phyloP scores from a whole-genome alignment of 805 yeast genomes.

The Metschnikowia vanudenii region DNA sequence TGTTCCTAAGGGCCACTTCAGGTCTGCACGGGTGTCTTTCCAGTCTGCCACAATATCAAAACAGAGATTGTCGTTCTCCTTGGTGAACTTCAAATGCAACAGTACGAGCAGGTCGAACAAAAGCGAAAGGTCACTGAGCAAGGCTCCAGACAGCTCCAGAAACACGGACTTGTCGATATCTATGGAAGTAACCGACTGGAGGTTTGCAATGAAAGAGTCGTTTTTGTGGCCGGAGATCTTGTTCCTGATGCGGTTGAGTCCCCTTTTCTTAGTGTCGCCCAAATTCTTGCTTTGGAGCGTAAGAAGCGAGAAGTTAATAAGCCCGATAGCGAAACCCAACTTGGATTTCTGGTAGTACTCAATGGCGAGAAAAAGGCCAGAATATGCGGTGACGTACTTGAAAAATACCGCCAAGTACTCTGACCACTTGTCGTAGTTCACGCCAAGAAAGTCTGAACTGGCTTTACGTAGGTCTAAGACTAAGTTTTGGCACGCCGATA shows the following conservation, averaged over 20 bases:
- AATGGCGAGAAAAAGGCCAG: conserved; percentile 44
- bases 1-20: conserved; percentile 45
- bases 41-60: conserved; percentile 38
- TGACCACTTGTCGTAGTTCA: conserved; percentile 24
- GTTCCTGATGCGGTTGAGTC: conserved; percentile 23
- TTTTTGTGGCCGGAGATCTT: conserved; percentile 32
- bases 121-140: conserved; percentile 35
- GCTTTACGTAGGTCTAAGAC: conserved; percentile 13
- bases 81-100: conserved; percentile 40
- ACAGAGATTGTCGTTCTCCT: conserved; percentile 41
- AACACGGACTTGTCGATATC: conserved; percentile 37
- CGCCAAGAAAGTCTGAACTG: conserved; percentile 4
- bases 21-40: conserved; percentile 35
- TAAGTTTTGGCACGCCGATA: conserved; percentile 25
- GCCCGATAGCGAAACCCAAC: conserved; percentile 48
- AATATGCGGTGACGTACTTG: conserved; percentile 41
- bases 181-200: conserved; percentile 36
- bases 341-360: conserved; percentile 46
- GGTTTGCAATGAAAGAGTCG: conserved; percentile 29
- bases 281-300: conserved; percentile 34
- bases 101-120: conserved; percentile 42
- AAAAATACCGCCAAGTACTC: conserved; percentile 31
- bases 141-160: conserved; percentile 32
- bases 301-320: conserved; percentile 37
- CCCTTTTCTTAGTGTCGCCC: conserved; percentile 15